Evolutionary conservation across 2,329 filamentous ascomycete species (phyloP).

Genomic region (Aspergillus candidus): DNA sequence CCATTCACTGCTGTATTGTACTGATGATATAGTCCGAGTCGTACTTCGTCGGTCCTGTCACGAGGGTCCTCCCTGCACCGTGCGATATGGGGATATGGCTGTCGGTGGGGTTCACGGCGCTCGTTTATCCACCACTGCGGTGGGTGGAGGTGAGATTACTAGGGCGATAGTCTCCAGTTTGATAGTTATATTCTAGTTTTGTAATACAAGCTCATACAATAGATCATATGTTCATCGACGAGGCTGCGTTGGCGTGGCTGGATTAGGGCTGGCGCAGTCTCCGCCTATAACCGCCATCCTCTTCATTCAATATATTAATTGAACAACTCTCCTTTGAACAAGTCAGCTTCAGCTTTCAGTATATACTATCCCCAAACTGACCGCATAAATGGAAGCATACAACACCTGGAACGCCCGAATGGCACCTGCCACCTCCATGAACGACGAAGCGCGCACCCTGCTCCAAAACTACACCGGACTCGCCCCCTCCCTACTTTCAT

Average conservation of each 20-base stretch:
- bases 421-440: too few species aligned
- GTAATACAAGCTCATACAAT: not conserved
- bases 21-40: constrained; percentile 22
- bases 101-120: constrained; percentile 25
- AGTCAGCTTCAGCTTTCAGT: not conserved
- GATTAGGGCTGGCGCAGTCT: too few species aligned
- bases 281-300: too few species aligned
- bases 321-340: too few species aligned
- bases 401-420: too few species aligned
- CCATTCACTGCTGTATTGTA: not conserved
- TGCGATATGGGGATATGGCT: constrained; percentile 32
- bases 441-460: too few species aligned
- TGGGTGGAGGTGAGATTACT: constrained; percentile 23
- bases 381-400: too few species aligned
- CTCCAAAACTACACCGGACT: too few species aligned
- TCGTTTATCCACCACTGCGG: constrained; percentile 28
- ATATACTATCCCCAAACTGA: not conserved
- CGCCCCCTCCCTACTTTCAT: too few species aligned
- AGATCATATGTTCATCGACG: too few species aligned
- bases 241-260: too few species aligned
- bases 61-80: constrained; percentile 21
- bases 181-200: not conserved
- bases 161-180: constrained; percentile 14
- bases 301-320: too few species aligned
- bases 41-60: constrained; percentile 31